phyloP scores from a whole-genome alignment of 352 stramenopile genomes.

The Blastocystis sp. region DNA sequence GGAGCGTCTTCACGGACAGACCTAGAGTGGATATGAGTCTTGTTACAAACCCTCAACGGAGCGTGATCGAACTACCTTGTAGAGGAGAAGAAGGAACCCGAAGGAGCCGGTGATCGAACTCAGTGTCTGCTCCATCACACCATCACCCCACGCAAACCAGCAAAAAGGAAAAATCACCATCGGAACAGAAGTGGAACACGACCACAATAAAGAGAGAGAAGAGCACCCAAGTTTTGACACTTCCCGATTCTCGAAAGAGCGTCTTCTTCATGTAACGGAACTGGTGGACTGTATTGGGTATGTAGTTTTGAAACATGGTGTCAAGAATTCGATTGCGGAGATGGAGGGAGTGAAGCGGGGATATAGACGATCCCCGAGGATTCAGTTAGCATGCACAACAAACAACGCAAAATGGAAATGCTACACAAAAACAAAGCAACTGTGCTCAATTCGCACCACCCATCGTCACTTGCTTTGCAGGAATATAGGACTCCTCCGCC shows the following conservation, averaged over 20 bases:
- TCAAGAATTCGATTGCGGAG: too few relatives aligned
- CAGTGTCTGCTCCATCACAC: slow-evolving; percentile 2
- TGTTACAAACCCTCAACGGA: slow-evolving; percentile 3
- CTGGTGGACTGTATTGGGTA: background rate
- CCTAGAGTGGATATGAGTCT: background rate
- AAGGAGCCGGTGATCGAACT: slow-evolving; percentile 29
- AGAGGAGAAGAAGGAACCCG: slow-evolving; percentile 18
- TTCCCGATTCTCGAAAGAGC: background rate
- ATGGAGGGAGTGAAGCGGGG: too few relatives aligned
- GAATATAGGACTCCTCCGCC: background rate
- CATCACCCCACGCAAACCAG: background rate
- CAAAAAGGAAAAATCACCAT: slow-evolving; percentile 46
- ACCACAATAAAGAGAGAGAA: slow-evolving; percentile 20
- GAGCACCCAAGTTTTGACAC: background rate
- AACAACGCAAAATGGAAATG: too few relatives aligned
- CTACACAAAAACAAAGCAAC: too few relatives aligned
- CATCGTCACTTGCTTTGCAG: too few relatives aligned
- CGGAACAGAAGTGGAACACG: slow-evolving; percentile 14
- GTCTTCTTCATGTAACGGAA: slow-evolving; percentile 20
- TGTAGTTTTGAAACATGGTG: background rate
- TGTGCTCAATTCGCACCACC: too few relatives aligned
- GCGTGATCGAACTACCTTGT: slow-evolving; percentile 9
- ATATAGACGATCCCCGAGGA: too few relatives aligned
- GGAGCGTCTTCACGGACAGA: slow-evolving; percentile 16
- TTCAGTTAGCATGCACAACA: too few relatives aligned